Base-by-base conservation (phyloP, 805 yeast genomes). In the Hanseniaspora pseudoguilliermondii region DNA sequence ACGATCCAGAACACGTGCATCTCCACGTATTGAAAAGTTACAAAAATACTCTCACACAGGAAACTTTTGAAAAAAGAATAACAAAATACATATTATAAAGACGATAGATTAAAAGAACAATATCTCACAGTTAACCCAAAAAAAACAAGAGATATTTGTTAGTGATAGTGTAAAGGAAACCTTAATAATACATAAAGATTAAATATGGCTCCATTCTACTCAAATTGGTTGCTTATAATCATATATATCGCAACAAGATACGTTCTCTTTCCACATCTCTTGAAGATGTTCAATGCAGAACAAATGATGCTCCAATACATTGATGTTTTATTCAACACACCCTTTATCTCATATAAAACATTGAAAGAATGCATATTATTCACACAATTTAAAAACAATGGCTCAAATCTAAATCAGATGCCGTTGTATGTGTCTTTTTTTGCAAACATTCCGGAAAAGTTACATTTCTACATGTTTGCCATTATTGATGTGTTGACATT, bases 281-380 rank as follows among this genome's bases (percentile, higher is more conserved):
- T 50, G 10, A 34, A 34, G 10, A 18, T 42, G 15, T 18, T n/a
- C 11, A 44, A 44, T 44, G 49, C 44, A 5, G 23, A 46, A 16
- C 38, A 46, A 27, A 51, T 32, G n/a, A 27, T 51, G 40, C 44
- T 51, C 18, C 43, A 51, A 27, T 51, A 51, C 38, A 7, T 51
- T 8, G 47, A 51, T 27, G 44, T 51, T 18, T n/a, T 51, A 16
- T 51, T 51, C 39, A 67, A 71, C 3, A 66, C 70, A 1, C 72
- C 72, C 1, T 61, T 67, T 50, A 66, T 66, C 1, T 67, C 71
- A 2, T 67, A 61, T 46, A 63, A 80, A 62, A 73, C 80, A 41
- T 65, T 86, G 43, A 68, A 74, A 61, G 95, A 85, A 65, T 90
- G 90, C 13, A 70, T 85, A 11, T 86, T 77, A 61, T 74, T 86